Evolutionary conservation across 1,139 yeast species (phyloP).

Genomic region (Geotrichum restrictum): DNA sequence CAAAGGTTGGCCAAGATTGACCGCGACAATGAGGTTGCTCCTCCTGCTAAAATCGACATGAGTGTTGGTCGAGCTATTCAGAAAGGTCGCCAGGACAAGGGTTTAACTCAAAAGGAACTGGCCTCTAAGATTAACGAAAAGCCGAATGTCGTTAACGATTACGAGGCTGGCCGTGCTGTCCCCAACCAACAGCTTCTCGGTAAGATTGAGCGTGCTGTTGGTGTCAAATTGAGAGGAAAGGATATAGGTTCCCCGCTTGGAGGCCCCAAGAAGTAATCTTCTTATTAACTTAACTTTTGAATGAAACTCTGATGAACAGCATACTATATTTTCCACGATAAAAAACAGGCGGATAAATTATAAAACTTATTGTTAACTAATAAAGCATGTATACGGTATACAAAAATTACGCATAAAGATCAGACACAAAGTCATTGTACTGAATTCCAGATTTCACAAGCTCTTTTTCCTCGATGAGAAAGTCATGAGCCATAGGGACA

Average conservation of each 20-base stretch:
- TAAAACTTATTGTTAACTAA: not conserved
- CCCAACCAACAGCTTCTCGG: slow-evolving; percentile 94
- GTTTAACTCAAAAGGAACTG: slow-evolving; percentile 87
- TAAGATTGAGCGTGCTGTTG: slow-evolving; percentile 89
- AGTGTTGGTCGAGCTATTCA: slow-evolving; percentile 85
- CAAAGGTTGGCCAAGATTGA: slow-evolving; percentile 92
- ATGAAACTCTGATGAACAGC: not conserved
- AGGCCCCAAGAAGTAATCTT: slow-evolving; percentile 53
- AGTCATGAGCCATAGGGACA: slow-evolving; percentile 24
- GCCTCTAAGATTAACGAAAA: slow-evolving; percentile 95
- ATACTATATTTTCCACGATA: not conserved
- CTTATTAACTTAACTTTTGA: not conserved
- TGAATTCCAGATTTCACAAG: slow-evolving; percentile 22
- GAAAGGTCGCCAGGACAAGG: slow-evolving; percentile 83
- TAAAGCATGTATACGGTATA: not conserved
- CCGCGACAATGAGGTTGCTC: slow-evolving; percentile 87
- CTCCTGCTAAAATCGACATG: slow-evolving; percentile 81
- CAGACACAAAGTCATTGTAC: slow-evolving; percentile 22
- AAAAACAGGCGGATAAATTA: not conserved
- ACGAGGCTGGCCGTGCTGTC: slow-evolving; percentile 94
- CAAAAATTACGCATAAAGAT: slow-evolving; percentile 17
- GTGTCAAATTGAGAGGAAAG: slow-evolving; percentile 93
- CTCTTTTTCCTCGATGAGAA: slow-evolving; percentile 21
- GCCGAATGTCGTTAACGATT: slow-evolving; percentile 91
- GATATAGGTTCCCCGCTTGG: slow-evolving; percentile 89